phyloP scores from a whole-genome alignment of 352 stramenopile genomes.

The Pseudoperonospora humuli region DNA sequence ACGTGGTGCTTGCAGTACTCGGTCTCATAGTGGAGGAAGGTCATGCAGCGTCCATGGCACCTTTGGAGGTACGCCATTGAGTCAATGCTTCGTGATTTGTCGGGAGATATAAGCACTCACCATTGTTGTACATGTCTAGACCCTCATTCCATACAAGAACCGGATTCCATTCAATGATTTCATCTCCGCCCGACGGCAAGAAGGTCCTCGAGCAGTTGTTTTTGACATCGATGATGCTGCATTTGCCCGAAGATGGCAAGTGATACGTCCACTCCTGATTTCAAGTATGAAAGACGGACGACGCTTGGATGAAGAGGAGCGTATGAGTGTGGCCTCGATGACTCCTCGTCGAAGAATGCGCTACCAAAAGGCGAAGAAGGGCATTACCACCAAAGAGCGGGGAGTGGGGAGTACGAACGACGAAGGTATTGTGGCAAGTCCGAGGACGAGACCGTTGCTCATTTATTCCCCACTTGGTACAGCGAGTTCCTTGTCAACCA shows the following conservation, averaged over 20 bases:
- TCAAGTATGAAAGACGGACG: constrained; percentile 41
- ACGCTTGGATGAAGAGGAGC: constrained; percentile 31
- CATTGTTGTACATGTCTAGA: constrained; percentile 7
- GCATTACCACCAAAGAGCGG: not conserved
- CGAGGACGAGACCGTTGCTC: constrained; percentile 4
- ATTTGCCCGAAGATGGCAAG: constrained; percentile 37
- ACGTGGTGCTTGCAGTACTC: constrained; percentile 22
- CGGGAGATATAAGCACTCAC: not conserved
- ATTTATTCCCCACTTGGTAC: constrained; percentile 26
- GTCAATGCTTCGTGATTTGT: not conserved
- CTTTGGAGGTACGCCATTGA: constrained; percentile 18
- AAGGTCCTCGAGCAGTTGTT: constrained; percentile 26
- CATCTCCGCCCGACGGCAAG: constrained; percentile 25
- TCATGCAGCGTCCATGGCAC: constrained; percentile 25
- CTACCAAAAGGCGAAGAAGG: not conserved
- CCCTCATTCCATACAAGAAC: constrained; percentile 37
- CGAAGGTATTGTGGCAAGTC: not conserved
- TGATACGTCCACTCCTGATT: constrained; percentile 38
- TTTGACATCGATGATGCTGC: constrained; percentile 46
- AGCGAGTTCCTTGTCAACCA: constrained; percentile 13
- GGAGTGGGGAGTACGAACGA: constrained; percentile 4
- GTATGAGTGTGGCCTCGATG: constrained; percentile 18
- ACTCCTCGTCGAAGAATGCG: constrained; percentile 9
- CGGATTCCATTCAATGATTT: constrained; percentile 53
- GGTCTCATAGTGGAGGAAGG: constrained; percentile 49